phyloP scores from a whole-genome alignment of 2,329 filamentous ascomycete genomes.

The Aspergillus costaricaensis region DNA sequence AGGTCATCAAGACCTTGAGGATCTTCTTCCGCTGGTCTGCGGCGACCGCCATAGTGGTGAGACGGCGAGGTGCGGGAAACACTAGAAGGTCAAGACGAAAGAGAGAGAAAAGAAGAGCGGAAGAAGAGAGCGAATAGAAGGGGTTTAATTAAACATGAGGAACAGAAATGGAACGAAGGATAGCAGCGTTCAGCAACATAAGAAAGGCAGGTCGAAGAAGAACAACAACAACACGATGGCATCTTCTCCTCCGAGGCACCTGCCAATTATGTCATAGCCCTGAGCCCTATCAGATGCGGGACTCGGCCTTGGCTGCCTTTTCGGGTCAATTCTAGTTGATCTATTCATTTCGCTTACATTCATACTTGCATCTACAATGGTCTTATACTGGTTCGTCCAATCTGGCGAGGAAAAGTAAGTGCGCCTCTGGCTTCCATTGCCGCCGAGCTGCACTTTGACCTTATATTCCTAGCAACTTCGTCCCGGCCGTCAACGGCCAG shows the following conservation, averaged over 20 bases:
- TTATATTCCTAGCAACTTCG: not conserved
- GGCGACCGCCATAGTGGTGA: slow-evolving; percentile 36
- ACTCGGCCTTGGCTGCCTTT: not conserved
- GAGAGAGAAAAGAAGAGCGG: slow-evolving; percentile 19
- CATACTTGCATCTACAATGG: too few relatives aligned
- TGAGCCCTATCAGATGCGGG: slow-evolving; percentile 11
- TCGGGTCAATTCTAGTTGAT: not conserved
- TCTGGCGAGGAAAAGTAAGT: not conserved
- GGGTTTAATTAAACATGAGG: slow-evolving; percentile 21
- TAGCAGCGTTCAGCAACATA: not conserved
- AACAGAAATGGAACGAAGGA: slow-evolving; percentile 15
- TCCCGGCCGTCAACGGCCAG: slow-evolving; percentile 2
- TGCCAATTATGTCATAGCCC: slow-evolving; percentile 19
- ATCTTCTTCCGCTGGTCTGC: slow-evolving; percentile 70
- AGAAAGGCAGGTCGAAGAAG: not conserved
- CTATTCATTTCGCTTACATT: too few relatives aligned
- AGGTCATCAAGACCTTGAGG: slow-evolving; percentile 83
- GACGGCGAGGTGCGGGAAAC: not conserved
- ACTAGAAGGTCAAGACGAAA: not conserved
- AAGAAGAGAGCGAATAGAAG: slow-evolving; percentile 7
- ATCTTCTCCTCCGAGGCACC: not conserved
- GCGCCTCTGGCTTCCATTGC: not conserved
- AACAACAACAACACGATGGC: not conserved
- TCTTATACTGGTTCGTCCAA: not conserved
- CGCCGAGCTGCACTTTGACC: not conserved